Evolutionary conservation across 1,139 yeast genomes (phyloP).

Genomic region (Meyerozyma sp.): DNA sequence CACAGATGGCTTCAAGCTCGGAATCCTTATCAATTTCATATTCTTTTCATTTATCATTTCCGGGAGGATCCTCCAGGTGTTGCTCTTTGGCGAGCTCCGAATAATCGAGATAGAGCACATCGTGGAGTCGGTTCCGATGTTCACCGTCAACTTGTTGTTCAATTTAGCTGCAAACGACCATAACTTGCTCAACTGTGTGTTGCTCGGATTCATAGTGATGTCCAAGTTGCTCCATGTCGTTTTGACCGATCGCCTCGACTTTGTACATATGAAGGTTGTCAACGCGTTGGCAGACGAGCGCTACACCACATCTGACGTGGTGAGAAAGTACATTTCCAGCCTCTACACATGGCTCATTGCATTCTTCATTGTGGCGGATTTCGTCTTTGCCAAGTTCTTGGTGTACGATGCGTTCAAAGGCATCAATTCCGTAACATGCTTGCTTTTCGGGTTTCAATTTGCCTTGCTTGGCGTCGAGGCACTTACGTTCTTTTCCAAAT

Average conservation of each 20-base stretch:
- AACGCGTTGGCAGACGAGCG: conserved; percentile 23
- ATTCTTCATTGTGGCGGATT: conserved; percentile 45
- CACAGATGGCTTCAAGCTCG: conserved; percentile 32
- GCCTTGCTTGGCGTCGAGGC: conserved; percentile 59
- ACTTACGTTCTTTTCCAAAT: conserved; percentile 42
- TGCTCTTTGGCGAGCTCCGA: conserved; percentile 73
- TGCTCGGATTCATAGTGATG: conserved; percentile 43
- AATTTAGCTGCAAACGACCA: conserved; percentile 58
- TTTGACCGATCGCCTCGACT: conserved; percentile 58
- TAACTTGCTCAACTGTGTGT: conserved; percentile 42
- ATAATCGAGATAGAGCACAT: conserved; percentile 74
- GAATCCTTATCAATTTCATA: conserved; percentile 26
- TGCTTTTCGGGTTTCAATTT: conserved; percentile 72
- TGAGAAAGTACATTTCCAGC: conserved; percentile 13
- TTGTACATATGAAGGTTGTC: conserved; percentile 34
- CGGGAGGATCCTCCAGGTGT: conserved; percentile 39
- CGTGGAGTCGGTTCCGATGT: conserved; percentile 61
- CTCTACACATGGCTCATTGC: conserved; percentile 28
- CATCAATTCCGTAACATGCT: conserved; percentile 45
- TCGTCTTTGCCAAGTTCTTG: conserved; percentile 48
- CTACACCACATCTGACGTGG: conserved; percentile 25
- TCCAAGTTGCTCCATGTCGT: conserved; percentile 75
- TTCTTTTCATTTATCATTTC: conserved; percentile 32
- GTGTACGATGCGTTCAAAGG: conserved; percentile 55
- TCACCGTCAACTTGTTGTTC: conserved; percentile 53